These are phyloP conservation scores for Torulaspora delbrueckii DNA, from an alignment of 805 yeast genomes.

Conservation along the genomic window DNA sequence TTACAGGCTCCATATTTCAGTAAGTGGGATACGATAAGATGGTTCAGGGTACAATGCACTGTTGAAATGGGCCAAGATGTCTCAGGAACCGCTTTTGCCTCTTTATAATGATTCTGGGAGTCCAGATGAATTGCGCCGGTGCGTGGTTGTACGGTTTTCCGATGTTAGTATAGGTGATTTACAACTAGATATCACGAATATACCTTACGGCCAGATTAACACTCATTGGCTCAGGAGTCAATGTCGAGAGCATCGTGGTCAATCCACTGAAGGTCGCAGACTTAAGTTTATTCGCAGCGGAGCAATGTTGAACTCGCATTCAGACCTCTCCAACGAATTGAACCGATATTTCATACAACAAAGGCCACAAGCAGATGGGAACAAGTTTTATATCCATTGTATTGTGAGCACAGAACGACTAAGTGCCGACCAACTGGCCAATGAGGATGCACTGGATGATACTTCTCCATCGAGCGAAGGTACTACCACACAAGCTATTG, in stretches of 20 bases:
- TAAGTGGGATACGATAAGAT: background rate
- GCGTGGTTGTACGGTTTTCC: conserved; percentile 28
- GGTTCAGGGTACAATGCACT: conserved; percentile 1
- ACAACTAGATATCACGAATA: conserved; percentile 25
- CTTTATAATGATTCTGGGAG: conserved; percentile 7
- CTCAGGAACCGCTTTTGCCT: conserved; percentile 22
- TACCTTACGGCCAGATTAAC: conserved; percentile 19
- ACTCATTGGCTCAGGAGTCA: conserved; percentile 30
- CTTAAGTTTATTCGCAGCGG: conserved; percentile 32
- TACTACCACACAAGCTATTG: conserved; percentile 55
- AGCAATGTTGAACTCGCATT: conserved; percentile 20
- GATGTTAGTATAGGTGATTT: conserved; percentile 29
- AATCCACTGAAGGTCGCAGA: conserved; percentile 17
- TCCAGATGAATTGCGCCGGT: conserved; percentile 5
- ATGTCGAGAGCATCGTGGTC: conserved; percentile 25
- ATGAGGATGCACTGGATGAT: conserved; percentile 56
- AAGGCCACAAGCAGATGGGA: conserved; percentile 9
- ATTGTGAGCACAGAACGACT: conserved; percentile 53
- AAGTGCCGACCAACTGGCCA: conserved; percentile 46
- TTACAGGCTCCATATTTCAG: background rate
- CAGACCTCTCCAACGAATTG: conserved; percentile 18
- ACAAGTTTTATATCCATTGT: conserved; percentile 67
- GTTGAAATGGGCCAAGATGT: conserved; percentile 12
- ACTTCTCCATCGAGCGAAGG: conserved; percentile 18
- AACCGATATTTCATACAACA: conserved; percentile 15